A percentile compares a stretch with the other conserved stretches of the same genome.
These are phyloP conservation scores for Physaria fendleri DNA, from an alignment of 345 rosid species.

Conservation along the genomic window DNA sequence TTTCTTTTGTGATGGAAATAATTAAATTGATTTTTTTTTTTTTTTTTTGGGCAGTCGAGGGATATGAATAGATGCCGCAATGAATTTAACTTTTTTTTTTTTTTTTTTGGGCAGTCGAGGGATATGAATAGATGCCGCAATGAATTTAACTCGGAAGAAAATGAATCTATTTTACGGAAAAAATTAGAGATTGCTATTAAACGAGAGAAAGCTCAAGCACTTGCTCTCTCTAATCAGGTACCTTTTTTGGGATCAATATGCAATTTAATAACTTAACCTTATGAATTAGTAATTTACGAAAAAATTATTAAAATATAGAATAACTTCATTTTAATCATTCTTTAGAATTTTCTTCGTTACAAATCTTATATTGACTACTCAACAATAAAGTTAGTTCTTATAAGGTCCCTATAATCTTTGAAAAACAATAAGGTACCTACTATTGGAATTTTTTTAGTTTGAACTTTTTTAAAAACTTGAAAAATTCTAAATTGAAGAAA, in stretches of 20 bases:
- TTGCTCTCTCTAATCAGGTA: slow-evolving; percentile 71
- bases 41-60: slow-evolving; percentile 48
- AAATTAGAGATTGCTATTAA: slow-evolving; percentile 48
- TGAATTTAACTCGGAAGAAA: slow-evolving; percentile 47
- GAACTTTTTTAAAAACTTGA: no score
- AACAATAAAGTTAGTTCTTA: no score
- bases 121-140: slow-evolving; percentile 49
- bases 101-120: slow-evolving; percentile 49
- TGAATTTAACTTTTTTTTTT: slow-evolving; percentile 34
- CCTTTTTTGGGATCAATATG: not conserved
- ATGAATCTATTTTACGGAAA: slow-evolving; percentile 40
- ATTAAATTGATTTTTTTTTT: not conserved
- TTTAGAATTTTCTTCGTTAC: no score
- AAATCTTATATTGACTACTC: no score
- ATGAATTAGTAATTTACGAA: not conserved
- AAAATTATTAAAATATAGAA: not conserved
- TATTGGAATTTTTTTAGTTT: no score
- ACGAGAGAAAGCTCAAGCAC: slow-evolving; percentile 59
- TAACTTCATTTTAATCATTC: not conserved
- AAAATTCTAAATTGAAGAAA: no score
- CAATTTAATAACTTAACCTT: not conserved
- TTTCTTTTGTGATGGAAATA: not conserved
- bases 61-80: slow-evolving; percentile 49
- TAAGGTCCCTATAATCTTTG: no score
- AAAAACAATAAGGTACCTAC: no score